Evolutionary conservation across 225 moss, liverwort and hornwort genomes (phyloP).

Genomic region (Rhytidiadelphus loreus): DNA sequence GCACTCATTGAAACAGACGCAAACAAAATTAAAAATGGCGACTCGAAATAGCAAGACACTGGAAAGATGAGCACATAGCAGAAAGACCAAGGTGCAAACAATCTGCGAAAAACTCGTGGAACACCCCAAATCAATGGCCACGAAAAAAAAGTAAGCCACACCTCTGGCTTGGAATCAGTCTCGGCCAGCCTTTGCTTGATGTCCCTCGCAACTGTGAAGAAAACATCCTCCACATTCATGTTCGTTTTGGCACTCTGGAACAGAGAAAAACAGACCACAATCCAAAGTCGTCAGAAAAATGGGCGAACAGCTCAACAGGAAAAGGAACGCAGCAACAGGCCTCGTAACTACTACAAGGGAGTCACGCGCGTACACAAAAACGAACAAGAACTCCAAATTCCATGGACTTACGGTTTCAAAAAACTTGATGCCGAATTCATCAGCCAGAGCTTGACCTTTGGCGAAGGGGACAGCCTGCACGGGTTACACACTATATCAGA

Average conservation of each 20-base stretch:
- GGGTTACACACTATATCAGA: background rate
- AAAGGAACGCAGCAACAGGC: background rate
- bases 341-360: background rate
- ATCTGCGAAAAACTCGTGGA: background rate
- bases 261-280: background rate
- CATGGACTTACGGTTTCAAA: slow-evolving; percentile 75
- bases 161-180: no score
- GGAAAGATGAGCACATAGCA: background rate
- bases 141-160: background rate
- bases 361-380: no score
- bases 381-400: background rate
- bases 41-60: background rate
- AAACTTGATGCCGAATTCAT: slow-evolving; percentile 96
- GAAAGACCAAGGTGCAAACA: background rate
- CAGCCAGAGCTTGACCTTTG: slow-evolving; percentile 88
- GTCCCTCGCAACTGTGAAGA: no score
- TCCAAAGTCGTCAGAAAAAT: background rate
- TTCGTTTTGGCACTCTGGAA: background rate
- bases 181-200: no score
- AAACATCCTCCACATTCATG: no score
- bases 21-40: background rate
- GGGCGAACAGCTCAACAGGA: background rate
- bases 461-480: slow-evolving; percentile 82
- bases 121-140: background rate
- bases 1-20: background rate